Evolutionary conservation across 202 grass and related monocot species (phyloP), one percentile per base, ranked within the genome.

Genomic region (Alloteropsis angusta): DNA sequence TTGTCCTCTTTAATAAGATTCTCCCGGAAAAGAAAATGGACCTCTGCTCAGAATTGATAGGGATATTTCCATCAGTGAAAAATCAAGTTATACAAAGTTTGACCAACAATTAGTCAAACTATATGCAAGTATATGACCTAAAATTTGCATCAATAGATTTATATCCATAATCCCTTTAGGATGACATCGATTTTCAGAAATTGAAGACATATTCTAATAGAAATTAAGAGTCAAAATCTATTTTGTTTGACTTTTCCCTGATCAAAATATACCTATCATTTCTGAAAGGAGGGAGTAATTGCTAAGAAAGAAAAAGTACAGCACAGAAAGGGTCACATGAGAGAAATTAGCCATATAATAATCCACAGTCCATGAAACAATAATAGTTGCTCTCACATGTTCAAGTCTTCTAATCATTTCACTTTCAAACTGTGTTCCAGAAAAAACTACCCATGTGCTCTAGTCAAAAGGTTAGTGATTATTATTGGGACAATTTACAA

Each of bases 1-100:
- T 85, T 80, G 18, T 18, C 74, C 63, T 87, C 85, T 91, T 76
- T 82, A 74, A 18, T 81, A 37, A 60, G 35, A 71, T 70, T 75
- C 3, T 78, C 34, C 88, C 78, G 71, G 1, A 6, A 47, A 34
- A 30, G 17, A 75, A 63, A 64, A 74, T n/a, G n/a, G n/a, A n/a
- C 28, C 28, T 30, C 28, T 3, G 28, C 3, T 30, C 28, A 30
- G 28, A 30, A 30, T 1, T 30, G 28, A 30, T 30, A 30, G 28
- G 2, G 1, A 30, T 30, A 30, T 30, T 30, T 30, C 28, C 28
- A 30, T 30, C 1, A 30, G 28, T 30, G 28, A 30, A 30, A 30
- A 30, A 3, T 30, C 28, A 30, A 30, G 28, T 30, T 30, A 30
- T 30, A 30, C 28, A 30, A 30, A 30, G 28, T 30, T 30, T 30